A percentile compares a stretch with the other conserved stretches of the same genome.
phyloP scores from a whole-genome alignment of 2,329 filamentous ascomycete genomes.

The Xylariaceae sp. region DNA sequence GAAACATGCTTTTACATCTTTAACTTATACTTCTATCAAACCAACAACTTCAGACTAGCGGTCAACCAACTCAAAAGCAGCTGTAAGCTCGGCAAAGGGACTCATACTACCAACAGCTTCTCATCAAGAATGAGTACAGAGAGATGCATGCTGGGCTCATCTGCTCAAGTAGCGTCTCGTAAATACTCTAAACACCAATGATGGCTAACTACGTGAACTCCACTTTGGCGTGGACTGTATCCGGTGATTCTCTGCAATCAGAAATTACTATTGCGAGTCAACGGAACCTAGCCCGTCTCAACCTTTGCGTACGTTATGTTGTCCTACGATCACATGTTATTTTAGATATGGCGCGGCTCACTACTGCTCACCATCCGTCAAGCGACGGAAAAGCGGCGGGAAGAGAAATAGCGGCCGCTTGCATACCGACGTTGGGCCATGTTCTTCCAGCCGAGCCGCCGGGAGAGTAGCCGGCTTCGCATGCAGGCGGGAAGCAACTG shows the following conservation, averaged over 20 bases:
- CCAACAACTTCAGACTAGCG: constrained; percentile 8
- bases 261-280: too few species aligned
- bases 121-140: not conserved
- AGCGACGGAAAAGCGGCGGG: constrained; percentile 6
- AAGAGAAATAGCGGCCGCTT: constrained; percentile 2
- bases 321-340: not conserved
- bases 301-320: not conserved
- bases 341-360: not conserved
- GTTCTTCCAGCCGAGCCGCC: constrained; percentile 20
- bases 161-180: not conserved
- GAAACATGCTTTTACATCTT: constrained; percentile 4
- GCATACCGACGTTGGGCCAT: constrained; percentile 9
- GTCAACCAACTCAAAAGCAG: constrained; percentile 7
- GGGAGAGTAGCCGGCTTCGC: constrained; percentile 23
- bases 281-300: too few species aligned
- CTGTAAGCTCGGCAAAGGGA: not conserved
- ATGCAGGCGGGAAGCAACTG: constrained; percentile 18
- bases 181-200: too few species aligned
- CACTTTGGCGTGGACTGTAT: too few species aligned
- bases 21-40: constrained; percentile 1
- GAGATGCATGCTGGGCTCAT: not conserved
- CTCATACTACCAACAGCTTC: not conserved
- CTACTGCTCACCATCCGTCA: not conserved
- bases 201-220: too few species aligned
- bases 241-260: too few species aligned